Conservation (phyloP, 768 basidiomycete species). For the Lentinula edodes region DNA sequence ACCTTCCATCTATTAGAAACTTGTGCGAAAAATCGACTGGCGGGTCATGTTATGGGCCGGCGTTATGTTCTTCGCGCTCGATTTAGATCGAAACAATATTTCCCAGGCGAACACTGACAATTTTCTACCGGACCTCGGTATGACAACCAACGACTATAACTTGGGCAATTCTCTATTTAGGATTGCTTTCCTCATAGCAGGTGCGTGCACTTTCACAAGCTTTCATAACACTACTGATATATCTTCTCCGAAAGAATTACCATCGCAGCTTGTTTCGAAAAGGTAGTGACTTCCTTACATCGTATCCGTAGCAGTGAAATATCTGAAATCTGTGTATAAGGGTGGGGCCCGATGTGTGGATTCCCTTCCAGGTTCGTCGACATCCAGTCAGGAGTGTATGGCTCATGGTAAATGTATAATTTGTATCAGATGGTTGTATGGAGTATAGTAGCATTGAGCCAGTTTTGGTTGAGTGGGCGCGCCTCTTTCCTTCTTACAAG, state of each 20-base stretch:
- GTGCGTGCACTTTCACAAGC: slow-evolving; percentile 13
- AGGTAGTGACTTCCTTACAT: not conserved
- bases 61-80: slow-evolving; percentile 60
- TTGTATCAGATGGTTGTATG: slow-evolving; percentile 43
- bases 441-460: slow-evolving; percentile 50
- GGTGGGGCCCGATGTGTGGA: slow-evolving; percentile 63
- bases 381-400: not conserved
- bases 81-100: slow-evolving; percentile 56
- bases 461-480: slow-evolving; percentile 54
- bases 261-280: slow-evolving; percentile 65
- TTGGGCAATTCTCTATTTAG: slow-evolving; percentile 57
- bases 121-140: slow-evolving; percentile 52
- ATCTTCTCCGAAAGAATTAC: slow-evolving; percentile 38
- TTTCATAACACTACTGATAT: not conserved
- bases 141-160: slow-evolving; percentile 63
- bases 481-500: slow-evolving; percentile 50
- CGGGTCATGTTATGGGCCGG: slow-evolving; percentile 57
- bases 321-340: slow-evolving; percentile 16
- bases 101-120: slow-evolving; percentile 67
- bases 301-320: not conserved
- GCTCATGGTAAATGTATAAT: not conserved
- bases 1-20: slow-evolving; percentile 20
- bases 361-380: slow-evolving; percentile 44
- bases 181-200: slow-evolving; percentile 39
- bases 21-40: slow-evolving; percentile 57